Evolutionary conservation across 768 basidiomycete species (phyloP).

Genomic region (Russula olivacea): DNA sequence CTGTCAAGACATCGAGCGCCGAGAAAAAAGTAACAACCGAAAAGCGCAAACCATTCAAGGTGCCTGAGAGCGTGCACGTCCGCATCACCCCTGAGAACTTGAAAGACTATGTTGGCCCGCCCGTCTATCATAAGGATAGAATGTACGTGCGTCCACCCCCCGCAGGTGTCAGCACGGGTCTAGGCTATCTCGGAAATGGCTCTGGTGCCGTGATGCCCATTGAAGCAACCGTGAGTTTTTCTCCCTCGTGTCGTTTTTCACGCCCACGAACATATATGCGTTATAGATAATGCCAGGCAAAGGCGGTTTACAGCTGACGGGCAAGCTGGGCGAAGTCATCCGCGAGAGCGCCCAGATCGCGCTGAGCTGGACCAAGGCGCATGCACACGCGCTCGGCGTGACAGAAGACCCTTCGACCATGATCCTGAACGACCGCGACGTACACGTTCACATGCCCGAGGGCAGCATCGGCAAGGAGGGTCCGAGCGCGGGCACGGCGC

Average conservation of each 20-base stretch:
- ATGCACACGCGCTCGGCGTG: constrained; percentile 86
- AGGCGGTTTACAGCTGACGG: constrained; percentile 85
- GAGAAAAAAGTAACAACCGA: constrained; percentile 62
- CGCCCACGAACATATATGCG: neutral
- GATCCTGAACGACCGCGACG: constrained; percentile 78
- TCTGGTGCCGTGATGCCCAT: constrained; percentile 96
- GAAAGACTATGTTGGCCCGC: constrained; percentile 95
- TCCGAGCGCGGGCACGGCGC: constrained; percentile 93
- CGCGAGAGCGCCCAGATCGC: constrained; percentile 94
- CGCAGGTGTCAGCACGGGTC: constrained; percentile 88
- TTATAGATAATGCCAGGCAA: constrained; percentile 92
- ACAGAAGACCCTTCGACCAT: constrained; percentile 65
- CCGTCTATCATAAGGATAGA: constrained; percentile 90
- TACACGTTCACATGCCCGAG: constrained; percentile 97
- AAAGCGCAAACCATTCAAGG: constrained; percentile 69
- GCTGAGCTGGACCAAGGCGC: constrained; percentile 86
- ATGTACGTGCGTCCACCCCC: constrained; percentile 80
- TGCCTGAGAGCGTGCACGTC: constrained; percentile 76
- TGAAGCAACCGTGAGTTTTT: constrained; percentile 72
- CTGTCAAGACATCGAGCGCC: constrained; percentile 19
- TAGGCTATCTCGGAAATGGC: constrained; percentile 95
- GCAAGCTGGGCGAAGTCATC: constrained; percentile 97
- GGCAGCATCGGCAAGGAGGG: constrained; percentile 93
- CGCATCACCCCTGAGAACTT: constrained; percentile 80
- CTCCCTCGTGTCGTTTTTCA: neutral